Percentiles rank a stretch among this genome's conserved stretches.
Evolutionary conservation across 1,284 basidiomycete genomes (phyloP).

Genomic region (Taiwanofungus camphoratus): DNA sequence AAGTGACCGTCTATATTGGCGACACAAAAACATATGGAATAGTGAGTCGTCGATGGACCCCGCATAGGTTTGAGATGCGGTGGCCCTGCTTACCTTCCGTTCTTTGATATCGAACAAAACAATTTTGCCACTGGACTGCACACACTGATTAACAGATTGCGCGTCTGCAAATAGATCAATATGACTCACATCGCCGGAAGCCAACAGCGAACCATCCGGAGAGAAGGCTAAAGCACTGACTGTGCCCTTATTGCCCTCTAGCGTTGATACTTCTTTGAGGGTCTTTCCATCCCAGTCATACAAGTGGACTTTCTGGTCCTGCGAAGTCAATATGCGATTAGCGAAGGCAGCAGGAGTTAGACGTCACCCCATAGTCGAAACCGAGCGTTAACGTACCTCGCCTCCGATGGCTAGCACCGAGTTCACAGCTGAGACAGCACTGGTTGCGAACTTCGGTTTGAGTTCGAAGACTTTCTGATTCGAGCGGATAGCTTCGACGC

Average conservation of each 20-base stretch:
- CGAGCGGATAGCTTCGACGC: constrained; percentile 62
- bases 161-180: background rate
- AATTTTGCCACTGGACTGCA: constrained; percentile 72
- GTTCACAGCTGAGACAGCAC: constrained; percentile 49
- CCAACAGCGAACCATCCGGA: constrained; percentile 69
- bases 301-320: constrained; percentile 75
- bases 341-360: background rate
- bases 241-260: constrained; percentile 69
- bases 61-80: background rate
- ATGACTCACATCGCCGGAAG: constrained; percentile 70
- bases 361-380: background rate
- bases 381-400: constrained; percentile 45
- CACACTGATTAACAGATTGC: background rate
- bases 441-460: constrained; percentile 48
- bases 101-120: constrained; percentile 70
- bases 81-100: constrained; percentile 43
- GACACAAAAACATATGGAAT: background rate
- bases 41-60: too few relatives aligned
- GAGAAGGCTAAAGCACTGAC: constrained; percentile 82
- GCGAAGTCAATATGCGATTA: constrained; percentile 1
- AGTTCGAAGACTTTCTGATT: constrained; percentile 63
- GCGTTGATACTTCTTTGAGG: constrained; percentile 46
- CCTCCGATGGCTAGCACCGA: constrained; percentile 66
- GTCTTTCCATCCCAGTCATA: constrained; percentile 64
- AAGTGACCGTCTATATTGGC: constrained; percentile 48